phyloP scores from a whole-genome alignment of 1,284 basidiomycete species.

The Xanthoconium separans region DNA sequence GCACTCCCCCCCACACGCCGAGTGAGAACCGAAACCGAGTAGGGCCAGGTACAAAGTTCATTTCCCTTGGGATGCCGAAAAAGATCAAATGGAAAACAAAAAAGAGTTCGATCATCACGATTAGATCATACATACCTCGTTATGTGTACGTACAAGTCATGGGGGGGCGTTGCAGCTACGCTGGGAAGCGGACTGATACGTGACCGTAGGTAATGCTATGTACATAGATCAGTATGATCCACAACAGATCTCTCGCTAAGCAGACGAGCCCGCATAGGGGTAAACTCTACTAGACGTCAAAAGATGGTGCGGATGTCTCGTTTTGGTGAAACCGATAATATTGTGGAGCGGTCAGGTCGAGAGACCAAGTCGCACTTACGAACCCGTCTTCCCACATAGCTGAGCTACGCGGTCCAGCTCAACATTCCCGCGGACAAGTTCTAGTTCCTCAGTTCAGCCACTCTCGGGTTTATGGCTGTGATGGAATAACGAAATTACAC shows the following conservation, averaged over 20 bases:
- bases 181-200: constrained; percentile 5
- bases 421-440: constrained; percentile 26
- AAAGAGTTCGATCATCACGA: constrained; percentile 10
- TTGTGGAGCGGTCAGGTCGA: background rate
- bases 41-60: constrained; percentile 20
- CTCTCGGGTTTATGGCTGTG: constrained; percentile 16
- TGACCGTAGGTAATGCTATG: constrained; percentile 4
- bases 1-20: background rate
- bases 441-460: constrained; percentile 2
- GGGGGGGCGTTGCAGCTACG: background rate
- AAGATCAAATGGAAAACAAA: background rate
- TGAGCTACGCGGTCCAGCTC: constrained; percentile 18
- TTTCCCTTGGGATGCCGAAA: constrained; percentile 1
- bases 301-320: background rate
- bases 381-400: constrained; percentile 24
- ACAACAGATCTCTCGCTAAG: constrained; percentile 8
- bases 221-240: constrained; percentile 17
- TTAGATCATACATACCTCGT: constrained; percentile 6
- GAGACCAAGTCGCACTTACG: constrained; percentile 4
- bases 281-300: background rate
- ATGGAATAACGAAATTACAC: constrained; percentile 21
- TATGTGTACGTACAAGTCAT: constrained; percentile 10
- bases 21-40: constrained; percentile 5
- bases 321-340: background rate
- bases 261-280: constrained; percentile 9